These are phyloP conservation scores for Cetradonia linearis DNA, from an alignment of 495 filamentous ascomycete genomes.

Conservation along the genomic window DNA sequence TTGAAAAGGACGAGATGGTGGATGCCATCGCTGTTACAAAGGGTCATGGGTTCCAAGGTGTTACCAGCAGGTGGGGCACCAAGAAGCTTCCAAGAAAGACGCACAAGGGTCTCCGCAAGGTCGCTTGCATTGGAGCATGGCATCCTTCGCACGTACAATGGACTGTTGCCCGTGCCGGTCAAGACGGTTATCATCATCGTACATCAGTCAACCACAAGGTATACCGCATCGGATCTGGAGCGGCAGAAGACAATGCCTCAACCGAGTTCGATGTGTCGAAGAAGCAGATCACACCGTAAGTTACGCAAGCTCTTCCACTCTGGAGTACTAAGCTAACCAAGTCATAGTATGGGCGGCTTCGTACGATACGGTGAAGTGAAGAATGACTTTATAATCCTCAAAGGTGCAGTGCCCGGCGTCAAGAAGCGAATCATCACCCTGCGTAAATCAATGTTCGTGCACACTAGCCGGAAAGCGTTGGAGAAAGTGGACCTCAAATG, in stretches of 20 bases:
- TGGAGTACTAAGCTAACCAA: constrained; percentile 28
- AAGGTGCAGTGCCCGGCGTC: constrained; percentile 93
- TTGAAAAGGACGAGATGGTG: constrained; percentile 99
- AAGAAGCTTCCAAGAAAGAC: constrained; percentile 99
- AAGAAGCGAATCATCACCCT: constrained; percentile 99
- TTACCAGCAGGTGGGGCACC: constrained; percentile 96
- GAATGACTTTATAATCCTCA: constrained; percentile 98
- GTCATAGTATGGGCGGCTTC: constrained; percentile 84
- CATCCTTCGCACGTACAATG: constrained; percentile 99
- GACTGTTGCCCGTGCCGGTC: constrained; percentile 99
- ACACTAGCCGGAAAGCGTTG: constrained; percentile 86
- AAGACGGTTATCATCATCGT: constrained; percentile 99
- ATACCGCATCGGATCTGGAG: constrained; percentile 92
- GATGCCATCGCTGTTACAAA: constrained; percentile 99
- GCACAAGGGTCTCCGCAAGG: constrained; percentile 99
- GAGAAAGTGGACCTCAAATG: constrained; percentile 99
- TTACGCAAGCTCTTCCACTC: constrained; percentile 23
- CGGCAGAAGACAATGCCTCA: constrained; percentile 78
- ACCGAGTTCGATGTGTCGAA: constrained; percentile 96
- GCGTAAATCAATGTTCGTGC: constrained; percentile 96
- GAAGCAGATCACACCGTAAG: constrained; percentile 99
- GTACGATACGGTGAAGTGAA: constrained; percentile 98
- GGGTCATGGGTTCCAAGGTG: constrained; percentile 97
- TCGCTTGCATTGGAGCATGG: constrained; percentile 99
- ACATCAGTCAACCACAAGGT: constrained; percentile 99